Base-by-base conservation (phyloP, 305 asterid species). In the Fraxinus sp. region DNA sequence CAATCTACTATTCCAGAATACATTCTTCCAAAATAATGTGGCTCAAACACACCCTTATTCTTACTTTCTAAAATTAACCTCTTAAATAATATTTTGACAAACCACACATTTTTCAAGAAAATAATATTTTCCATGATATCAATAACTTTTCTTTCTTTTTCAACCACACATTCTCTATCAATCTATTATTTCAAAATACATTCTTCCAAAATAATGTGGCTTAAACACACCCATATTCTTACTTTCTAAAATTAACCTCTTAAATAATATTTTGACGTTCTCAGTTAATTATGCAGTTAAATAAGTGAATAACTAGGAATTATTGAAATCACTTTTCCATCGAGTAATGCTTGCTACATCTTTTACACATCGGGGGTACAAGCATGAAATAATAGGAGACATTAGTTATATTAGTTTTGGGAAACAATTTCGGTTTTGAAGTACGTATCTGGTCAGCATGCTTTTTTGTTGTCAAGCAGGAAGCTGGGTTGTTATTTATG, bases 341-440 rank as follows among this genome's bases (percentile, higher is more conserved):
- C 13, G 30, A 18, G 70, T 20, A 59, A 59, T 59, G 66, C 10
- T 55, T 55, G 66, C 66, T 55, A n/a, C 66, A 55, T 55, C 8
- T 55, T 55, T 55, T 55, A n/a, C 26, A 11, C 66, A 20, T 2
- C 28, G 70, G 14, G 70, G 32, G 14, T 59, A 20, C 70, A 59
- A 59, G 70, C 30, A 7, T 59, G 70, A 59, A 59, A 20, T 9
- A 59, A 20, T 59, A 59, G 14, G 70, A 59, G 70, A 59, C 32
- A 59, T 59, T 20, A 57, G 68, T 18, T 57, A 18, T 57, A 57
- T 18, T 57, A 59, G 30, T 59, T 59, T 59, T 59, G 32, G 70
- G 30, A 59, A 20, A 59, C 70, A 59, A 14, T 78, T 59, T 59
- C 9, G 52, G 73, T 82, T 43, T 77, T 79, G 82, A 81, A 66